A percentile compares a stretch with the other conserved stretches of the same genome.
Evolutionary conservation across 495 filamentous ascomycete genomes (phyloP).

Genomic region (Cryomyces minteri): DNA sequence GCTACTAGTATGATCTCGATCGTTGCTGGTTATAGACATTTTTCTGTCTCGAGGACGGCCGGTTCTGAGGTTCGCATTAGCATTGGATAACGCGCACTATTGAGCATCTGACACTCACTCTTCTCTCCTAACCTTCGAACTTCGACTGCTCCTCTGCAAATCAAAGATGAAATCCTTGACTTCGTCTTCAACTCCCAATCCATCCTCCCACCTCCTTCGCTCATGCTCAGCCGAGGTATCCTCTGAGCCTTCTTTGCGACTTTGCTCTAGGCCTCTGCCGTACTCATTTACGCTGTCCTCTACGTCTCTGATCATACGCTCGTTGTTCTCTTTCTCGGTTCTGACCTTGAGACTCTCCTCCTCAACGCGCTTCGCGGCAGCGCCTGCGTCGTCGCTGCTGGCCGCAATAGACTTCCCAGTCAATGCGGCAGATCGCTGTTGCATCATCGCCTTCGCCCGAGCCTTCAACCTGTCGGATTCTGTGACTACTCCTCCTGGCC

Average conservation of each 20-base stretch:
- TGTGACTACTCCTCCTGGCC: conserved; percentile 78
- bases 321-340: conserved; percentile 80
- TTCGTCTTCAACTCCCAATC: conserved; percentile 86
- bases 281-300: conserved; percentile 95
- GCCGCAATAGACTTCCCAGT: conserved; percentile 59
- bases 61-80: too few species aligned
- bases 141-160: conserved; percentile 65
- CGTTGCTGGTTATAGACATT: too few species aligned
- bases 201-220: conserved; percentile 88
- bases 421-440: conserved; percentile 83
- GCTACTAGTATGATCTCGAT: background rate
- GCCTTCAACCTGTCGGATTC: conserved; percentile 92
- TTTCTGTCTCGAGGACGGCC: too few species aligned
- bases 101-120: conserved; percentile 26
- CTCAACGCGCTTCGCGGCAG: conserved; percentile 60
- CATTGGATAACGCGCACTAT: too few species aligned
- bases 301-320: conserved; percentile 88
- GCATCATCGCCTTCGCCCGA: conserved; percentile 93
- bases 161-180: conserved; percentile 97
- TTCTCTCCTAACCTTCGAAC: conserved; percentile 56
- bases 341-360: conserved; percentile 66
- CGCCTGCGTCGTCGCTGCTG: conserved; percentile 43
- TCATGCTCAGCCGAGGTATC: conserved; percentile 65
- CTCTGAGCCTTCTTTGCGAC: conserved; percentile 63
- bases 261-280: conserved; percentile 63